Base-by-base conservation (phyloP, 2,329 filamentous ascomycete species). In the Thermomyces lanuginosus region DNA sequence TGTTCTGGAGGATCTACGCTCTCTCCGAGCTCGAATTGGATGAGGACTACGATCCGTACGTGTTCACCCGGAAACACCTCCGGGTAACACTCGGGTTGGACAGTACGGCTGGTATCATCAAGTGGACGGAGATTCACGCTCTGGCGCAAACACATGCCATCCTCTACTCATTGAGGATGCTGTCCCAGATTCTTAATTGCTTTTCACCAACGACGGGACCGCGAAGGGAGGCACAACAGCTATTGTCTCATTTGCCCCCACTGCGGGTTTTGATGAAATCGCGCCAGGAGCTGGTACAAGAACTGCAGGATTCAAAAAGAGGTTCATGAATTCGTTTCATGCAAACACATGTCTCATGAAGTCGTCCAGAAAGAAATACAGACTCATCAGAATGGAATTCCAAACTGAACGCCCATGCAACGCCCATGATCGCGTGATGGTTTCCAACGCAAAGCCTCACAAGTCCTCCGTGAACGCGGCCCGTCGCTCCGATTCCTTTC, bases 61-160 rank as follows among this genome's bases (percentile, higher is more conserved):
- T 16, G 12, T 17, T 17, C 15, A 17, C 26, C 13, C 35, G 34
- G 6, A 28, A 24, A 11, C 32, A 36, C 15, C 25, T 54, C 17
- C 33, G 34, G 14, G 31, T 35, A 17, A 53, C 56, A 15, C 34
- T 57, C 6, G 33, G 22, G 11, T 25, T 40, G 6, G 46, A 47
- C 2, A 40, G 42, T 25, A 40, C 42, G 34, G 41, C 39, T 2
- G 44, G 53, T n/a, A 38, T 40, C 2, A 29, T 56, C 7, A 51
- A 56, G 1, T 79, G 74, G 76, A 55, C 63, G 6, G 52, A 64
- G 10, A 48, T 76, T 22, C 75, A 81, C 39, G 56, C 76, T 24
- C 45, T 61, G 6, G 71, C 72, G 0, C 68, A 75, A 35, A 46
- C 71, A 0, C 67, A 75, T 28, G 67, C 66, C 4, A 56, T 62